phyloP scores from a whole-genome alignment of 306 rosid genomes.

The Dryas octopetala region DNA sequence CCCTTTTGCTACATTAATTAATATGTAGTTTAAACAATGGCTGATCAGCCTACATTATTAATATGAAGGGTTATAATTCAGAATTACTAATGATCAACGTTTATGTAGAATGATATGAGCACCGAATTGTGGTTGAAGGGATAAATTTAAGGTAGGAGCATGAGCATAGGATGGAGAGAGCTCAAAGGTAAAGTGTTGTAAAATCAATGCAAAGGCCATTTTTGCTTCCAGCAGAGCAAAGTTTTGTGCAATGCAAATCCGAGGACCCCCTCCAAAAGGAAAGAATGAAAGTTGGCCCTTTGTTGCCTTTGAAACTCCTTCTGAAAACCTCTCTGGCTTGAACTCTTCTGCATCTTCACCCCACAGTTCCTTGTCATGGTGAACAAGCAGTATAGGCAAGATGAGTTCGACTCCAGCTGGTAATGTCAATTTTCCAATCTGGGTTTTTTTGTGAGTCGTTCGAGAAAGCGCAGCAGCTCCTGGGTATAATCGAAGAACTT shows the following conservation, averaged over 20 bases:
- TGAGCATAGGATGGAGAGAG: constrained; percentile 45
- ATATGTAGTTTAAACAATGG: no score
- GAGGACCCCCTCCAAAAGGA: constrained; percentile 47
- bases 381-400: constrained; percentile 14
- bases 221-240: constrained; percentile 46
- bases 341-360: constrained; percentile 46
- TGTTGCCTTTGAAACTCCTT: constrained; percentile 38
- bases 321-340: constrained; percentile 41
- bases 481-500: constrained; percentile 66
- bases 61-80: no score
- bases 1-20: no score
- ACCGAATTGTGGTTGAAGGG: constrained; percentile 43
- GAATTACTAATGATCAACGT: not conserved
- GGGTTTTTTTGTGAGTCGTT: constrained; percentile 6
- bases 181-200: constrained; percentile 40
- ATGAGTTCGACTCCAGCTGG: constrained; percentile 27
- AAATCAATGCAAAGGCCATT: constrained; percentile 33
- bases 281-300: constrained; percentile 22
- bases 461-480: not conserved
- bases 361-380: constrained; percentile 36
- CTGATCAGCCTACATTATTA: no score
- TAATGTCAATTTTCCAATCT: constrained; percentile 30
- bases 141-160: constrained; percentile 24
- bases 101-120: constrained; percentile 36
- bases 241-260: constrained; percentile 46